These are phyloP conservation scores for Calonectria fujianensis DNA, from an alignment of 2,329 filamentous ascomycete species.

Conservation along the genomic window DNA sequence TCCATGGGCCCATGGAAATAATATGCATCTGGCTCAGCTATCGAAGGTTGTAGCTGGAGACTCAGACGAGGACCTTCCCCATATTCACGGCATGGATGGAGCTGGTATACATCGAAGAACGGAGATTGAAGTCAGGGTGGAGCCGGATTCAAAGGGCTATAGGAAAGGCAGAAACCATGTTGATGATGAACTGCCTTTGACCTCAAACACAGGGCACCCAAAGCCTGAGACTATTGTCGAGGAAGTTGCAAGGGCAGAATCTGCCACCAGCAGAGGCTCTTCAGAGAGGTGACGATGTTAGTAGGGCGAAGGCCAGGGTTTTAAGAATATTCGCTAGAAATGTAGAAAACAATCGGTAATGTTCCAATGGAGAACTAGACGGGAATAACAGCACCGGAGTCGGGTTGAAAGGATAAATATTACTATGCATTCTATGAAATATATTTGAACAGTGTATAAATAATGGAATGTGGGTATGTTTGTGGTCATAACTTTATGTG, in stretches of 20 bases:
- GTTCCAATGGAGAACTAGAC: neutral
- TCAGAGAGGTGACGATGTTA: neutral
- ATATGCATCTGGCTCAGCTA: slow-evolving; percentile 44
- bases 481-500: no score
- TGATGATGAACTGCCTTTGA: slow-evolving; percentile 51
- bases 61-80: slow-evolving; percentile 44
- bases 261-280: slow-evolving; percentile 3
- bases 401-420: neutral
- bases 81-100: neutral
- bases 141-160: slow-evolving; percentile 34
- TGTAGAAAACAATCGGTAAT: neutral
- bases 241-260: neutral
- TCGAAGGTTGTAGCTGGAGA: slow-evolving; percentile 50
- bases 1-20: slow-evolving; percentile 43
- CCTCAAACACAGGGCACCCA: slow-evolving; percentile 48
- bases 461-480: neutral
- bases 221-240: slow-evolving; percentile 37
- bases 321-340: neutral
- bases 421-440: neutral
- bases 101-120: slow-evolving; percentile 49
- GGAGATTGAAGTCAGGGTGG: slow-evolving; percentile 50
- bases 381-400: neutral
- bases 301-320: no score
- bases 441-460: neutral
- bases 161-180: slow-evolving; percentile 28